Evolutionary conservation across 805 yeast species (phyloP), one percentile per base, ranked within the genome.

Genomic region (Maudiozyma turicensis): DNA sequence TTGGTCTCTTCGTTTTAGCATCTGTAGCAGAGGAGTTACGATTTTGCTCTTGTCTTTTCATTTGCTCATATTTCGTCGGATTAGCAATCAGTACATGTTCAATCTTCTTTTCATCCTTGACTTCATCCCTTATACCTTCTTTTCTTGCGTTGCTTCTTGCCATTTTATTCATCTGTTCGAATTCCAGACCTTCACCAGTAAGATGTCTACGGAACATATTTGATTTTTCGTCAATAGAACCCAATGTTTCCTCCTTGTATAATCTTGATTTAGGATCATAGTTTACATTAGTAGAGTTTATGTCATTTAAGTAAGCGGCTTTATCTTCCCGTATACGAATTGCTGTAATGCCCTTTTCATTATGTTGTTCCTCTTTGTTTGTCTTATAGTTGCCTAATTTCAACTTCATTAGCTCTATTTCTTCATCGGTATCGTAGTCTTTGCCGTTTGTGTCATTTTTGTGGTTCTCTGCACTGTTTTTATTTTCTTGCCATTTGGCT

Each of bases 321-420:
- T 79, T 79, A 59, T 88, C 96, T 52, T 81, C 84, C 48, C 90
- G 62, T 33, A 84, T 78, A 45, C 95, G 67, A 0, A 84, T 74
- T 4, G 63, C 55, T n/a, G 64, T 56, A 44, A 51, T 49, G 5
- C 51, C 49, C 11, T 51, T 43, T n/a, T 48, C 45, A 20, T 55
- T 44, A 28, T 53, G 52, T 7, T 52, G 44, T 47, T 62, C 57
- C 40, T 54, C 48, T 44, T 58, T 56, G 34, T 61, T 37, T 13
- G 50, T 15, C 33, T 40, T 28, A 29, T 40, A 30, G 48, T 60
- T 61, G 46, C 55, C 49, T 44, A 67, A 54, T 3, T 76, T 76
- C 31, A 72, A 53, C 52, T 72, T 74, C 47, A 55, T 63, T 57
- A 74, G 55, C 47, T 73, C 78, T 20, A 65, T 64, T 34, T 71